Conservation (phyloP, 768 basidiomycete genomes). For the Arthromyces matolae region DNA sequence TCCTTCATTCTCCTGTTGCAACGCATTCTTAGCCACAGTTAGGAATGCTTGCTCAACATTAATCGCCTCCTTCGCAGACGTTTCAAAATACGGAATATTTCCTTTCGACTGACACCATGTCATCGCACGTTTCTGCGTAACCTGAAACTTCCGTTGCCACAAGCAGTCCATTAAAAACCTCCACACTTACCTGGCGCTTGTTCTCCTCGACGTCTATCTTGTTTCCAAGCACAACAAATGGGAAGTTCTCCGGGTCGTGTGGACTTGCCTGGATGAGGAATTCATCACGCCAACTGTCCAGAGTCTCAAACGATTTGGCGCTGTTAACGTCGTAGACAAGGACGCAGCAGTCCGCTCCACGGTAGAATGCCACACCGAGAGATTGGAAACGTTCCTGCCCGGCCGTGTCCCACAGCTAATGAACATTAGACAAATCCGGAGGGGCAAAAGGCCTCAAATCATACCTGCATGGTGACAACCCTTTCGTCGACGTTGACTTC, state of each 20-base stretch:
- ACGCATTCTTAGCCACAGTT: constrained; percentile 98
- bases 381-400: constrained; percentile 99
- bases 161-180: too few relatives aligned
- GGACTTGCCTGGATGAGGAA: constrained; percentile 99
- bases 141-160: constrained; percentile 45
- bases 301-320: constrained; percentile 95
- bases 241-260: constrained; percentile 99
- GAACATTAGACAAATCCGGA: constrained; percentile 3
- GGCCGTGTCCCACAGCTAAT: constrained; percentile 96
- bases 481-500: constrained; percentile 99
- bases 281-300: constrained; percentile 99
- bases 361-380: constrained; percentile 97
- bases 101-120: constrained; percentile 99
- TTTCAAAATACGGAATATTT: constrained; percentile 99
- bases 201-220: constrained; percentile 99
- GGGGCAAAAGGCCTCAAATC: not conserved
- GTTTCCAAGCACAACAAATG: constrained; percentile 98
- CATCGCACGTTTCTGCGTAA: constrained; percentile 99
- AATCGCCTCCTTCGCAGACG: constrained; percentile 99
- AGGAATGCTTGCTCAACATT: constrained; percentile 99
- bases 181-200: constrained; percentile 92
- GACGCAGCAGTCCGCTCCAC: constrained; percentile 98
- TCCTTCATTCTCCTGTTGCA: constrained; percentile 96
- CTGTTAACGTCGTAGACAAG: constrained; percentile 99
- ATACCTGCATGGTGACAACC: constrained; percentile 96